phyloP scores from a whole-genome alignment of 1,139 yeast genomes.

The Hanseniaspora uvarum region DNA sequence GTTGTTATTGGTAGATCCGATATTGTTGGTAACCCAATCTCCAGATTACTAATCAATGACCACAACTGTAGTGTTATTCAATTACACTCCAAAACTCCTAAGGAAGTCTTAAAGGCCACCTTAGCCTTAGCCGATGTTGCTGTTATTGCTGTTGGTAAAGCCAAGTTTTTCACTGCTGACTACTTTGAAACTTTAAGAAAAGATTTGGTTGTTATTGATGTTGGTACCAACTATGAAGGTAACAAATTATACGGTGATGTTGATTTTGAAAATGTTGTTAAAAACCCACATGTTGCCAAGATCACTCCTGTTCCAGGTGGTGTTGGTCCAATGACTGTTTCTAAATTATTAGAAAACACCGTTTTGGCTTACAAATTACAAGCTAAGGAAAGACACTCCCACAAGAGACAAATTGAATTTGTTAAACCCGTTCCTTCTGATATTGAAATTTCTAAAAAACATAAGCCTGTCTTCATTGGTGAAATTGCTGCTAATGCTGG shows the following conservation, averaged over 20 bases:
- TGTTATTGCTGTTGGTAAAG: constrained; percentile 82
- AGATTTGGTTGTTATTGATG: constrained; percentile 71
- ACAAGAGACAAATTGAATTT: constrained; percentile 36
- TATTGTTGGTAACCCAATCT: constrained; percentile 90
- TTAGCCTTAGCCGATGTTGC: constrained; percentile 76
- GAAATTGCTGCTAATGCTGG: constrained; percentile 81
- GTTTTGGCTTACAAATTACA: constrained; percentile 60
- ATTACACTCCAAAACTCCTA: constrained; percentile 54
- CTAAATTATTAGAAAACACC: constrained; percentile 84
- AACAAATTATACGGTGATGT: constrained; percentile 89
- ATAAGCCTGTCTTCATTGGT: constrained; percentile 73
- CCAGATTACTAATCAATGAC: constrained; percentile 67
- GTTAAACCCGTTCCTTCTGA: constrained; percentile 85
- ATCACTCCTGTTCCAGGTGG: constrained; percentile 99
- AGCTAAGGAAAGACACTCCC: constrained; percentile 7
- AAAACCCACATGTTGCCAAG: constrained; percentile 54
- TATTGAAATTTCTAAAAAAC: constrained; percentile 82
- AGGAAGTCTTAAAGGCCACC: constrained; percentile 51
- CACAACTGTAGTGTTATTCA: constrained; percentile 71
- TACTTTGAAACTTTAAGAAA: constrained; percentile 67
- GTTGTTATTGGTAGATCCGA: constrained; percentile 94
- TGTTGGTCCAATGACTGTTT: constrained; percentile 99
- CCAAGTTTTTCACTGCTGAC: constrained; percentile 73
- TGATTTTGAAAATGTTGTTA: constrained; percentile 49
- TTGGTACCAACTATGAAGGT: constrained; percentile 90